phyloP scores from a whole-genome alignment of 2,329 filamentous ascomycete species.

The Fusarium setosum region DNA sequence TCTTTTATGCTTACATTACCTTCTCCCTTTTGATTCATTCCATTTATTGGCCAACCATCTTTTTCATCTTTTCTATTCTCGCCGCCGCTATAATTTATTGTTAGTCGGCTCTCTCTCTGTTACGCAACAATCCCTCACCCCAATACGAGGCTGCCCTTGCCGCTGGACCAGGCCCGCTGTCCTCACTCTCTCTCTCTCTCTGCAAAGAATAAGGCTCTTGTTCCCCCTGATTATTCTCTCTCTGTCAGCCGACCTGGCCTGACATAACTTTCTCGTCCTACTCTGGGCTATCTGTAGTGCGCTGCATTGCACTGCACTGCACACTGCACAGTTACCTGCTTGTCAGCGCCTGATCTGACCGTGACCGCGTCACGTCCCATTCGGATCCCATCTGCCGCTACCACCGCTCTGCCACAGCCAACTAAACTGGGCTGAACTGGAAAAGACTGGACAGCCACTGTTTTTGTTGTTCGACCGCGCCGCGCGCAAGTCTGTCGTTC shows the following conservation, averaged over 20 bases:
- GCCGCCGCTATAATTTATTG: neutral
- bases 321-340: neutral
- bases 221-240: conserved; percentile 29
- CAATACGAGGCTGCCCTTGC: conserved; percentile 34
- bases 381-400: conserved; percentile 9
- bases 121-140: conserved; percentile 1
- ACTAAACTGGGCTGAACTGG: neutral
- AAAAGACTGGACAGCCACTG: conserved; percentile 20
- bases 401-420: neutral
- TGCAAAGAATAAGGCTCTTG: conserved; percentile 20
- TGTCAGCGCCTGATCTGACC: conserved; percentile 20
- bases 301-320: too few species aligned
- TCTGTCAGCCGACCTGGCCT: conserved; percentile 8
- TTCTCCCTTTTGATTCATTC: conserved; percentile 1
- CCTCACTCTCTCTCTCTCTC: conserved; percentile 19
- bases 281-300: too few species aligned
- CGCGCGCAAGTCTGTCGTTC: conserved; percentile 22
- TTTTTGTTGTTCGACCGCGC: conserved; percentile 24
- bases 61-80: neutral
- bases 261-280: neutral
- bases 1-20: neutral
- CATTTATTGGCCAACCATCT: neutral
- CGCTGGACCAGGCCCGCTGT: conserved; percentile 39
- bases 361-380: conserved; percentile 34
- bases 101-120: conserved; percentile 1